Evolutionary conservation across 441 rosid species (phyloP).

Genomic region (Arabidopsis hybrid): DNA sequence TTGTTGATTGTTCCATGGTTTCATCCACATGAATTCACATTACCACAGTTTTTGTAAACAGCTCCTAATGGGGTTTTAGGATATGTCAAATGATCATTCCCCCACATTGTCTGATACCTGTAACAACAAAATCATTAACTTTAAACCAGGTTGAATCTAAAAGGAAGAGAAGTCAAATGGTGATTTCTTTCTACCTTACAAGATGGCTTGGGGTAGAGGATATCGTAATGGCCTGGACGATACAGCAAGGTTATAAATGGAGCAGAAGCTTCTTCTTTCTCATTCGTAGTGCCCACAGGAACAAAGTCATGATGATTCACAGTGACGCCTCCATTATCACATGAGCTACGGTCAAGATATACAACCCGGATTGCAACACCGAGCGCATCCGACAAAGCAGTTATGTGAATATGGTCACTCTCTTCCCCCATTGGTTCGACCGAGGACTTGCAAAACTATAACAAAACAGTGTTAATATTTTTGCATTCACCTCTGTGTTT

Average conservation of each 20-base stretch:
- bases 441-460: conserved; percentile 94
- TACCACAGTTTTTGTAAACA: conserved; percentile 35
- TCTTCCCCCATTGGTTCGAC: conserved; percentile 99
- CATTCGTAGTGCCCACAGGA: conserved; percentile 55
- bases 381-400: conserved; percentile 86
- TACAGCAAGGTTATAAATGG: conserved; percentile 90
- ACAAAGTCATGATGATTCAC: conserved; percentile 94
- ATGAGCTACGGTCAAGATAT: conserved; percentile 95
- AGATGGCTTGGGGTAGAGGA: conserved; percentile 82
- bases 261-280: conserved; percentile 38
- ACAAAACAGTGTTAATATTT: conserved; percentile 36
- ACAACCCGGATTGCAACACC: conserved; percentile 92
- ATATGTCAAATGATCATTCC: conserved; percentile 30
- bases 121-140: conserved; percentile 25
- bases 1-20: conserved; percentile 26
- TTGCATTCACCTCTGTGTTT: too few species aligned
- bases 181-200: conserved; percentile 37
- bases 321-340: conserved; percentile 73
- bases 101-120: conserved; percentile 39
- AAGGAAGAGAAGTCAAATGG: conserved; percentile 9
- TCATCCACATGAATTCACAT: conserved; percentile 31
- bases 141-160: neutral
- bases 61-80: conserved; percentile 3
- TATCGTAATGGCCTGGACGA: conserved; percentile 99
- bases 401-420: conserved; percentile 95